These are phyloP conservation scores for Daldinia sp. DNA, from an alignment of 2,329 filamentous ascomycete species.

Conservation along the genomic window DNA sequence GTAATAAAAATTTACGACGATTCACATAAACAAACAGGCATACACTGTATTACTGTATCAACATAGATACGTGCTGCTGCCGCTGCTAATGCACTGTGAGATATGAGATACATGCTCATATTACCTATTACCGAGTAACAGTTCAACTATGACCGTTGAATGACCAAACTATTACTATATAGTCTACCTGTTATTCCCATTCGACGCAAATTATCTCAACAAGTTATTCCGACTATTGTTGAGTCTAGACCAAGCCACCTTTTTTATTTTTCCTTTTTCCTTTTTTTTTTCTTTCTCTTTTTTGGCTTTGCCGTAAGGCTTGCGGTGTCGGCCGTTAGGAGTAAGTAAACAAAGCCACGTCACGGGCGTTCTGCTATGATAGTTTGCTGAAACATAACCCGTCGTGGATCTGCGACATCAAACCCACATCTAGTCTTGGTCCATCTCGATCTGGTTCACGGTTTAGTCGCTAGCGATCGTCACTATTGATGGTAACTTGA, in stretches of 20 bases:
- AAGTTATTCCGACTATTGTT: not conserved
- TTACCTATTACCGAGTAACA: not conserved
- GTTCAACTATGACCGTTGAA: slow-evolving; percentile 7
- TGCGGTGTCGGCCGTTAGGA: not conserved
- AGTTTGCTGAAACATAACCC: slow-evolving; percentile 26
- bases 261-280: not conserved
- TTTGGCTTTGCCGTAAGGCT: no score
- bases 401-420: slow-evolving; percentile 22
- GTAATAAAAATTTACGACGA: slow-evolving; percentile 17
- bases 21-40: not conserved
- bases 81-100: not conserved
- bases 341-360: not conserved
- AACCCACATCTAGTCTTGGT: not conserved
- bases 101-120: not conserved
- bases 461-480: not conserved
- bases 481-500: no score
- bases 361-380: not conserved
- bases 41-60: no score
- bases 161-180: slow-evolving; percentile 24
- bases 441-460: not conserved
- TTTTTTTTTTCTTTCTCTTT: not conserved
- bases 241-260: not conserved
- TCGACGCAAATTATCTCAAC: slow-evolving; percentile 11
- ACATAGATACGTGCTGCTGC: no score
- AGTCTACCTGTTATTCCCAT: not conserved